phyloP scores from a whole-genome alignment of 768 basidiomycete species.

The Galerina marginata region DNA sequence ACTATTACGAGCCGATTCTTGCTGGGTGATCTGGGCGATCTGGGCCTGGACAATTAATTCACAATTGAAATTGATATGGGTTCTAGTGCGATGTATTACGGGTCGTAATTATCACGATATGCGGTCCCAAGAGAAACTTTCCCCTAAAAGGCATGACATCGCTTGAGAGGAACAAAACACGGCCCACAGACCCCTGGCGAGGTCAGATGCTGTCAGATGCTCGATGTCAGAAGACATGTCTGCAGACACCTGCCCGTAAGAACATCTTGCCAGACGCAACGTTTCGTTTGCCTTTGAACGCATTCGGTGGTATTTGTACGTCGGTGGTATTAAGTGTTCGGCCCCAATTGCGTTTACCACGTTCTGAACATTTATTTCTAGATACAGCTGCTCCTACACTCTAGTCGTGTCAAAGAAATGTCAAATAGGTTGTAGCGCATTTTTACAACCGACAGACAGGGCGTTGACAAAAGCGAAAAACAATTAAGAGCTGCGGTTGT shows the following conservation, averaged over 20 bases:
- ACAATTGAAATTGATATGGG: too few species aligned
- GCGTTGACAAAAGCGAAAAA: not conserved
- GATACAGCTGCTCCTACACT: not conserved
- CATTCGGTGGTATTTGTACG: not conserved
- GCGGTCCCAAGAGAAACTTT: not conserved
- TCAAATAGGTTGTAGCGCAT: too few species aligned
- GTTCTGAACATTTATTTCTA: not conserved
- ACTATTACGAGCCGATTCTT: too few species aligned
- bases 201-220: constrained; percentile 3
- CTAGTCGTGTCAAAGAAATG: too few species aligned
- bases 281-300: not conserved
- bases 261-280: not conserved
- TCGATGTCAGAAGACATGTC: not conserved
- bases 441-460: not conserved
- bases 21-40: too few species aligned
- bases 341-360: too few species aligned
- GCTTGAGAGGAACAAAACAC: not conserved
- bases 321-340: too few species aligned
- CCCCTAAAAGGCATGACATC: too few species aligned
- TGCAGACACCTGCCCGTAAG: not conserved
- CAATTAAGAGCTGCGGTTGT: not conserved
- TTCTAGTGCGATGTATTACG: too few species aligned
- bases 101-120: not conserved
- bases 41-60: too few species aligned
- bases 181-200: not conserved